Percentiles rank a stretch among this genome's conserved stretches.
Evolutionary conservation across 1,284 basidiomycete species (phyloP).

Genomic region (Chiua sp.): DNA sequence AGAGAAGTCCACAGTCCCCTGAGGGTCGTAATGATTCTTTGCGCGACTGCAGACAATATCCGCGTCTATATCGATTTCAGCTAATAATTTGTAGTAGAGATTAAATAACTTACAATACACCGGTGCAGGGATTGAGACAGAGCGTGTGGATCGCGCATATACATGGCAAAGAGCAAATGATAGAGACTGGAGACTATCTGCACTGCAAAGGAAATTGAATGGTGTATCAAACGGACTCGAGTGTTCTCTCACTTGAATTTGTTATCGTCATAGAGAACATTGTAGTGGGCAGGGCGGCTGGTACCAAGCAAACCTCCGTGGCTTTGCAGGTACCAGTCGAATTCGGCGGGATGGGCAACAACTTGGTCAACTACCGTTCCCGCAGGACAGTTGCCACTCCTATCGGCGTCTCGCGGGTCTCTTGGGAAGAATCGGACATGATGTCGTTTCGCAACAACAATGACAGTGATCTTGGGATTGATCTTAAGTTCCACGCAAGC

Average conservation of each 20-base stretch:
- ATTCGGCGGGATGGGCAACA: slow-evolving; percentile 74
- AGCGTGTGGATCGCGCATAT: slow-evolving; percentile 82
- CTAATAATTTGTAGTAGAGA: background rate
- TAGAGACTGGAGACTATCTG: slow-evolving; percentile 70
- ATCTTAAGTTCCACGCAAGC: slow-evolving; percentile 62
- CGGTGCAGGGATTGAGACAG: slow-evolving; percentile 84
- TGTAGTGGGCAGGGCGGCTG: slow-evolving; percentile 72
- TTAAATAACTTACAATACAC: slow-evolving; percentile 71
- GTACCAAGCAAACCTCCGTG: slow-evolving; percentile 76
- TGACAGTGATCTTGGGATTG: slow-evolving; percentile 70
- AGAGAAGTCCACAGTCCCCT: slow-evolving; percentile 54
- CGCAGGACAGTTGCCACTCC: slow-evolving; percentile 74
- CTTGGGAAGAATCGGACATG: slow-evolving; percentile 80
- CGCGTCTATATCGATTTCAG: slow-evolving; percentile 56
- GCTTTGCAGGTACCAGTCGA: slow-evolving; percentile 82
- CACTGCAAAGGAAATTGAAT: slow-evolving; percentile 40
- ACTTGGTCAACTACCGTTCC: slow-evolving; percentile 78
- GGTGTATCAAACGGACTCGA: background rate
- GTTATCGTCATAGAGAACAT: slow-evolving; percentile 65
- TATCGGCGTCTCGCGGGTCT: slow-evolving; percentile 55
- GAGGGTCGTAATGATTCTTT: slow-evolving; percentile 81
- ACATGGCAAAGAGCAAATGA: slow-evolving; percentile 83
- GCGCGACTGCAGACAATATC: slow-evolving; percentile 84
- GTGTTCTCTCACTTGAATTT: slow-evolving; percentile 47
- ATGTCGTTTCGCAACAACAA: slow-evolving; percentile 80